Base-by-base conservation (phyloP, 1,284 basidiomycete genomes). In the Schizophyllum commune region DNA sequence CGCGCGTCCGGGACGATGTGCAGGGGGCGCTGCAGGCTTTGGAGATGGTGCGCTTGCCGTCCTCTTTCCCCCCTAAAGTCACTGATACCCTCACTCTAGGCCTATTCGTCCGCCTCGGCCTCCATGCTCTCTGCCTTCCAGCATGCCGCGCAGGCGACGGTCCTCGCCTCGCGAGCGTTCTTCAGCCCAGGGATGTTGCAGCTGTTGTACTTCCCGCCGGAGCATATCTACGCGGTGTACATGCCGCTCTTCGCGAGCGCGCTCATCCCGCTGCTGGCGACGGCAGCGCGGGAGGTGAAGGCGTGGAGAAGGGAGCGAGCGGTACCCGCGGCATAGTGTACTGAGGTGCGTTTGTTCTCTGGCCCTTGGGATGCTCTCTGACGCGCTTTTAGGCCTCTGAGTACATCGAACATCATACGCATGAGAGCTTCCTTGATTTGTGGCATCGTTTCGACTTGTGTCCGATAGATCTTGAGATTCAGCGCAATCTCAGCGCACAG, bases 181-280 rank as follows among this genome's bases (percentile, higher is more conserved):
- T 99, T 97, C 77, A 93, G 95, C 72, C 97, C 96, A 0, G 89
- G 88, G 39, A 98, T 99, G 96, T 78, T 99, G 67, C 95, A 92
- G 5, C 74, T 98, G 69, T 80, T 99, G 22, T 99, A 99, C 73
- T 99, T 99, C 74, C 95, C 95, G 22, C 88, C 92, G 27, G 94
- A 97, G 70, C 95, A 97, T 77, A 96, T 92, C 71, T 94, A 94
- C 71, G 94, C 94, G 1, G 92, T 98, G 4, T 97, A 97, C 72
- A 89, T 92, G 0, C 95, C 95, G 0, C 75, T 98, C 20, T 96
- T 98, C 70, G 94, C 92, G 2, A 94, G 92, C 58, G 82, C 94
- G 27, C 79, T 91, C 4, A 89, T 96, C 20, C 94, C 94, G 4
- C 74, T 98, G 57, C 61, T 94, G 5, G 85, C 92, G 1, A 86